Evolutionary conservation across 176 grass and related monocot genomes (phyloP).

Genomic region (Aegilops speltoides): DNA sequence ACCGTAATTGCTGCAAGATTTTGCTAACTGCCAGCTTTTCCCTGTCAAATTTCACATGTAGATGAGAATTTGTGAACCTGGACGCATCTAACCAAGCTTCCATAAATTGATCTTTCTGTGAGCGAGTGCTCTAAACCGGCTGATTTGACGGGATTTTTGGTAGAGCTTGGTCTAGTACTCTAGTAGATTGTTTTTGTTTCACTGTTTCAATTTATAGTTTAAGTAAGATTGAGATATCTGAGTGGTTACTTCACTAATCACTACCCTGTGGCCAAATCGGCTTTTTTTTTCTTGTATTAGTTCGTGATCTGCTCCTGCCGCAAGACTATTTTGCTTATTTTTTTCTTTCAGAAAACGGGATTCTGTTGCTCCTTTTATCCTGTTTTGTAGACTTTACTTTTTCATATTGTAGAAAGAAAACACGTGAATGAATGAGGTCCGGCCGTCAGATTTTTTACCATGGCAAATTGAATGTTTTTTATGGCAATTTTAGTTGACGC

Average conservation of each 20-base stretch:
- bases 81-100: neutral
- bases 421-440: no score
- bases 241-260: neutral
- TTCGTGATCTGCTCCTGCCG: neutral
- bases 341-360: neutral
- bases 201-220: neutral
- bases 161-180: neutral
- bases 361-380: neutral
- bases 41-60: neutral
- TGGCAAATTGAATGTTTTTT: no score
- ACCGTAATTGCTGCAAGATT: neutral
- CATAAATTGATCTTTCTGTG: neutral
- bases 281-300: neutral
- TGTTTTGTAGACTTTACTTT: neutral
- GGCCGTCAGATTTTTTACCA: no score
- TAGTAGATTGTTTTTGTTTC: neutral
- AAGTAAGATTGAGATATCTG: neutral
- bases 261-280: neutral
- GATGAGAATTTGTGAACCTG: neutral
- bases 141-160: neutral
- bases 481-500: no score
- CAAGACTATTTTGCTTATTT: neutral
- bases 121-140: neutral
- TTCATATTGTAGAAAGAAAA: constrained; percentile 12
- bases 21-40: neutral